phyloP scores from a whole-genome alignment of 2,329 filamentous ascomycete genomes.

The Cladosporium sp. region DNA sequence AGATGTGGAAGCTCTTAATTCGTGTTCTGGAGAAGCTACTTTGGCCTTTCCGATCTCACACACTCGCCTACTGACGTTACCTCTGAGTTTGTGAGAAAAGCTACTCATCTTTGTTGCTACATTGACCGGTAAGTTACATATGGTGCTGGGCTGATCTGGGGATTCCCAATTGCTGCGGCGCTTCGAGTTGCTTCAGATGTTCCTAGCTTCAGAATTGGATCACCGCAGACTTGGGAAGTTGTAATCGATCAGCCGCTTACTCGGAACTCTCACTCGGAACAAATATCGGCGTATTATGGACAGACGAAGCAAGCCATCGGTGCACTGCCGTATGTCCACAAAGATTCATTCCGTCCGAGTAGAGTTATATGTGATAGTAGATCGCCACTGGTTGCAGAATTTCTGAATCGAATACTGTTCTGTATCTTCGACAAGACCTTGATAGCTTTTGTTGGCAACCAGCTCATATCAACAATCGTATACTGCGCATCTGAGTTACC shows the following conservation, averaged over 20 bases:
- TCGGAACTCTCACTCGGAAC: background rate
- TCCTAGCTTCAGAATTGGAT: background rate
- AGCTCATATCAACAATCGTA: background rate
- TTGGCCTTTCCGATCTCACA: background rate
- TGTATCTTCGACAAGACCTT: background rate
- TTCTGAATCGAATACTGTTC: background rate
- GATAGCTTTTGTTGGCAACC: background rate
- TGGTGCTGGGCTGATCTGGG: background rate
- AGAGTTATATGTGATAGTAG: background rate
- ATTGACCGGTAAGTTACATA: background rate
- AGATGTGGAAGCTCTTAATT: background rate
- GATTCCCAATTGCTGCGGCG: background rate
- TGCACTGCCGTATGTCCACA: background rate
- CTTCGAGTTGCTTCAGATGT: background rate
- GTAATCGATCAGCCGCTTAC: background rate
- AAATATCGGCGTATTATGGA: background rate
- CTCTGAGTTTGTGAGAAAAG: background rate
- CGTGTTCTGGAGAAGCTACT: background rate
- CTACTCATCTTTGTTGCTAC: background rate
- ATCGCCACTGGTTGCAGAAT: background rate
- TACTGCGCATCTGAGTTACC: background rate
- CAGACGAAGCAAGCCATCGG: background rate
- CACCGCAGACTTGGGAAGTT: background rate
- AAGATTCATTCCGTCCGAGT: background rate
- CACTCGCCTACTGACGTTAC: background rate